Percentiles rank a stretch among this genome's conserved stretches.
phyloP scores from a whole-genome alignment of 2,329 filamentous ascomycete genomes.

The Colletotrichum nymphaeae region DNA sequence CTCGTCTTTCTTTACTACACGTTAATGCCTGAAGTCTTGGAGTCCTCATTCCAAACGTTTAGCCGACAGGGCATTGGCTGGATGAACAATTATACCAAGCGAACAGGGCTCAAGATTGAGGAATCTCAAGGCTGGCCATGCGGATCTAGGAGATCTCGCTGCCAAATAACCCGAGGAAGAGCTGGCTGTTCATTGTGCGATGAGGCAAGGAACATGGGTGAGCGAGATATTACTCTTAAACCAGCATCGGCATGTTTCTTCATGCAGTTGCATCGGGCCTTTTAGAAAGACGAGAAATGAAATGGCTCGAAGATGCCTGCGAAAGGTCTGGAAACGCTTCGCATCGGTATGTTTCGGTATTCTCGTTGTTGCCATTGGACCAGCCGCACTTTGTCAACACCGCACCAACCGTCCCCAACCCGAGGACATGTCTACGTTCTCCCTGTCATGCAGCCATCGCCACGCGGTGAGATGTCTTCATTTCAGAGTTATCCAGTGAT shows the following conservation, averaged over 20 bases:
- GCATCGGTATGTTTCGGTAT: background rate
- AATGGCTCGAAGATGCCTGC: background rate
- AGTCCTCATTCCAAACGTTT: too few relatives aligned
- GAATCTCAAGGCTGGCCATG: too few relatives aligned
- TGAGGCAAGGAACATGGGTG: background rate
- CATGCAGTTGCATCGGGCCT: background rate
- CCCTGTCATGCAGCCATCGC: background rate
- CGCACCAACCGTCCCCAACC: background rate
- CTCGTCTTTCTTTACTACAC: too few relatives aligned
- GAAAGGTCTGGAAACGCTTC: fast-evolving
- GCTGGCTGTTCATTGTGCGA: fast-evolving
- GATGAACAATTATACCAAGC: too few relatives aligned
- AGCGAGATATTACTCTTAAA: background rate
- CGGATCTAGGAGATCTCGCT: background rate
- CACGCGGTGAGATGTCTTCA: background rate
- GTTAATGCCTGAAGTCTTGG: too few relatives aligned
- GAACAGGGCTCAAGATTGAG: too few relatives aligned
- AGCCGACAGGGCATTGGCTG: too few relatives aligned
- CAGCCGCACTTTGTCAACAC: background rate
- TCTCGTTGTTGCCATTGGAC: background rate
- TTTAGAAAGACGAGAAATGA: background rate
- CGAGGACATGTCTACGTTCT: background rate
- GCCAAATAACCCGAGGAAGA: background rate
- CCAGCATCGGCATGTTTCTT: background rate
- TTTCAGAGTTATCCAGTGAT: background rate